Evolutionary conservation across 495 filamentous ascomycete genomes (phyloP).

Genomic region (Filosporella fistucella): DNA sequence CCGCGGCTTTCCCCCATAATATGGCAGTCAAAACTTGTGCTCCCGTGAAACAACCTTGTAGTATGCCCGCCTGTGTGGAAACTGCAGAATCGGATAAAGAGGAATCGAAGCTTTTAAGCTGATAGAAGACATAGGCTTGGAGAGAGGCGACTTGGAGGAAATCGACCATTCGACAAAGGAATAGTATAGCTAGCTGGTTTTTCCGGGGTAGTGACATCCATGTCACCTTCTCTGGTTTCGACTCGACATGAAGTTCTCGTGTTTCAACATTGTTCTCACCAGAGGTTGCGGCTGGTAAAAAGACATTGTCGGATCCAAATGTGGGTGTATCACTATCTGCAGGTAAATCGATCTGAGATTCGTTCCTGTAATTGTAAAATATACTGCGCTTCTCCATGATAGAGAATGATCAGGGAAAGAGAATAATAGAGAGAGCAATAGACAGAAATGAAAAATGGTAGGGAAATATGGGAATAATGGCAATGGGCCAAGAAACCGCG

Average conservation of each 20-base stretch:
- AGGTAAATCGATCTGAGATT: background rate
- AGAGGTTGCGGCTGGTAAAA: too few species aligned
- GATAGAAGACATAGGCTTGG: conserved; percentile 66
- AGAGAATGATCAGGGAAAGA: background rate
- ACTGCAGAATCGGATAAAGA: conserved; percentile 61
- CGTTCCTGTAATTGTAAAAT: background rate
- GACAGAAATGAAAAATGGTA: background rate
- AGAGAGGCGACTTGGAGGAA: conserved; percentile 43
- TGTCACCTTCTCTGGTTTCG: conserved; percentile 14
- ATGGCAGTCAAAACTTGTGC: conserved; percentile 82
- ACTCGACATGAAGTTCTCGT: too few species aligned
- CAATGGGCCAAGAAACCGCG: too few species aligned
- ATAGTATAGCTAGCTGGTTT: conserved; percentile 37
- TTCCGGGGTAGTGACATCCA: conserved; percentile 35
- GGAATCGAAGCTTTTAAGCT: conserved; percentile 62
- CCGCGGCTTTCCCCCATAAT: conserved; percentile 71
- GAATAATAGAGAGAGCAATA: background rate
- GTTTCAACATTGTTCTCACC: too few species aligned
- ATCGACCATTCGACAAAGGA: conserved; percentile 38
- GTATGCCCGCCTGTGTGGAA: conserved; percentile 67
- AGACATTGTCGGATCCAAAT: too few species aligned
- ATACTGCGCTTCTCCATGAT: background rate
- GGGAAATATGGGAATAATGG: too few species aligned
- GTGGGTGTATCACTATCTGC: too few species aligned
- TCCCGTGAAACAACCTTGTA: conserved; percentile 67